Percentiles rank a stretch among this genome's conserved stretches.
phyloP scores from a whole-genome alignment of 2,329 filamentous ascomycete species.

The Aspergillus intermedius region DNA sequence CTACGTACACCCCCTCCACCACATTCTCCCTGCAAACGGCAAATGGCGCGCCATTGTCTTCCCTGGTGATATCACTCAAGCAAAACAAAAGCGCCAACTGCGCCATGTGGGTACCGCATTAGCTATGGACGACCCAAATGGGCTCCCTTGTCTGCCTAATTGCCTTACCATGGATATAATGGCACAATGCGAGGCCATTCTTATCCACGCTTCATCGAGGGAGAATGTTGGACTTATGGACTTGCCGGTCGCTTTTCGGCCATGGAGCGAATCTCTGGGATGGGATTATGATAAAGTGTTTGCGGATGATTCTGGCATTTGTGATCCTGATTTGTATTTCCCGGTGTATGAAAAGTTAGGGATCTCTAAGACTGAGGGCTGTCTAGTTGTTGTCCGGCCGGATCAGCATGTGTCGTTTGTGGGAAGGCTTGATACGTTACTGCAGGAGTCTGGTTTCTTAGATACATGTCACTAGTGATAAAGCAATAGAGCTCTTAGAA shows the following conservation, averaged over 20 bases:
- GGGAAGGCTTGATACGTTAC: slow-evolving; percentile 5
- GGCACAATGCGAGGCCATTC: slow-evolving; percentile 2
- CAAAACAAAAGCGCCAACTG: not conserved
- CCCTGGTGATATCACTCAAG: slow-evolving; percentile 8
- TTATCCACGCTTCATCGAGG: slow-evolving; percentile 10
- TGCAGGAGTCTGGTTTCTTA: too few species aligned
- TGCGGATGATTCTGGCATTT: slow-evolving; percentile 4
- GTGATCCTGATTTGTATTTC: not conserved
- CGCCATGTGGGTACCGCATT: slow-evolving; percentile 2
- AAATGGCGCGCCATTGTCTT: slow-evolving; percentile 15
- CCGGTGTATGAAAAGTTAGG: slow-evolving; percentile 10
- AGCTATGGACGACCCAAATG: not conserved
- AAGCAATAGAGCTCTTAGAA: too few species aligned
- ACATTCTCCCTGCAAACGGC: slow-evolving; percentile 8
- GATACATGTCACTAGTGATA: too few species aligned
- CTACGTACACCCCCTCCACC: not conserved
- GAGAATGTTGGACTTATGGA: slow-evolving; percentile 4
- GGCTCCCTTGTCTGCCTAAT: not conserved
- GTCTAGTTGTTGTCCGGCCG: slow-evolving; percentile 14
- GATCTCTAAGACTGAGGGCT: slow-evolving; percentile 7
- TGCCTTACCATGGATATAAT: not conserved
- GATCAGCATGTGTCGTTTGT: slow-evolving; percentile 17
- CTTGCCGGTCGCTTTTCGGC: slow-evolving; percentile 11
- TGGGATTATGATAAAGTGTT: slow-evolving; percentile 15
- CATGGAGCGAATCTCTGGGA: slow-evolving; percentile 9